These are phyloP conservation scores for Nakazawaea laoshanensis DNA, from an alignment of 805 yeast species.

Conservation along the genomic window DNA sequence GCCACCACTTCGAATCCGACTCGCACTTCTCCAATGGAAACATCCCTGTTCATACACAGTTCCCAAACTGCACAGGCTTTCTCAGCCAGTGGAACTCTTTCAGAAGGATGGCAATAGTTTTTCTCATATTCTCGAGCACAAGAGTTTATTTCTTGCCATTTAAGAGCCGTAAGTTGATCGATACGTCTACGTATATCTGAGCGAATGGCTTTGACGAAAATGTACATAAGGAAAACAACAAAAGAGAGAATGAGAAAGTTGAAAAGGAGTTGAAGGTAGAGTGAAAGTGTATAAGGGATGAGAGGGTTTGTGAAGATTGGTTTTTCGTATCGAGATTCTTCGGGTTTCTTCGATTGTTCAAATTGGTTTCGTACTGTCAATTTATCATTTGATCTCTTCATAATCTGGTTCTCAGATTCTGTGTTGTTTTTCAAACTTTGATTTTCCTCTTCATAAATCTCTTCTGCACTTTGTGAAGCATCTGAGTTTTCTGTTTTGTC, in stretches of 20 bases:
- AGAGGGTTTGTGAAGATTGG: constrained; percentile 24
- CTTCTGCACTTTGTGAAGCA: too few relatives aligned
- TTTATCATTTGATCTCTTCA: too few relatives aligned
- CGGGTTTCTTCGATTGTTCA: too few relatives aligned
- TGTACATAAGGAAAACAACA: constrained; percentile 22
- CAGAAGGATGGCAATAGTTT: constrained; percentile 62
- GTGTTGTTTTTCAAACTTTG: too few relatives aligned
- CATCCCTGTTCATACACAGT: constrained; percentile 72
- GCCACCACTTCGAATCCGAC: constrained; percentile 80
- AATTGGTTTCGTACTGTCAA: too few relatives aligned
- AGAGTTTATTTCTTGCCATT: constrained; percentile 51
- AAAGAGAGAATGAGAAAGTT: constrained; percentile 24
- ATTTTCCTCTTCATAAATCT: too few relatives aligned
- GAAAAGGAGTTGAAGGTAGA: constrained; percentile 29
- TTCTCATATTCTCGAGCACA: constrained; percentile 65
- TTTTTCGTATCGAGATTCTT: too few relatives aligned
- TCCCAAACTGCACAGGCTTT: constrained; percentile 65
- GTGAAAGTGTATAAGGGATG: constrained; percentile 30
- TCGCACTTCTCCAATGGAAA: constrained; percentile 49
- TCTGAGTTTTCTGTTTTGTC: too few relatives aligned
- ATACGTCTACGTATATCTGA: constrained; percentile 65
- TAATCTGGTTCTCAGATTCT: too few relatives aligned
- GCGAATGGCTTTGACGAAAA: constrained; percentile 23
- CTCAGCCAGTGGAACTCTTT: constrained; percentile 70
- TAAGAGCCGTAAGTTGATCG: constrained; percentile 51